Percentiles rank a stretch among this genome's conserved stretches.
Conservation (phyloP, 1,284 basidiomycete species). For the Hymenochaete sp. region DNA sequence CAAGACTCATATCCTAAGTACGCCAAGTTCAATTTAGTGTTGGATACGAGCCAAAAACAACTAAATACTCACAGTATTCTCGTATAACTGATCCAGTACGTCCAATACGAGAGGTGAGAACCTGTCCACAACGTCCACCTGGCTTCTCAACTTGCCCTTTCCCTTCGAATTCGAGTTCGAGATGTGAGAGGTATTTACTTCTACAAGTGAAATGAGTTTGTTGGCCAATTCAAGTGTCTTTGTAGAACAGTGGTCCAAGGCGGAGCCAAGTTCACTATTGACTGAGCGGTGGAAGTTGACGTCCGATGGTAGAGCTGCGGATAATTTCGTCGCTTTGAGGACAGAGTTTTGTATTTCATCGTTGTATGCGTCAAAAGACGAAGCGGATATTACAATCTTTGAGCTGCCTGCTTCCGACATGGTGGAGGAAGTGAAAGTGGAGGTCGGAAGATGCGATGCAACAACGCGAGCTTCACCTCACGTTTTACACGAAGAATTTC, state of each 20-base stretch:
- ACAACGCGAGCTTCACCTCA: neutral
- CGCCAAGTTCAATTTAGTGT: conserved; percentile 5
- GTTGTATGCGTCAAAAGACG: conserved; percentile 36
- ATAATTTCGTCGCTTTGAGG: conserved; percentile 50
- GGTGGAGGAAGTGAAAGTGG: neutral
- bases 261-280: conserved; percentile 58
- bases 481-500: neutral
- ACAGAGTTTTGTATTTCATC: conserved; percentile 46
- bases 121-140: conserved; percentile 77
- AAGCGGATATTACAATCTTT: conserved; percentile 12
- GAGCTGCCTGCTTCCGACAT: conserved; percentile 17
- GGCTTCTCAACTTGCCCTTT: conserved; percentile 44
- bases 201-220: conserved; percentile 47
- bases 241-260: conserved; percentile 55
- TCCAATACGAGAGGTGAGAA: conserved; percentile 77
- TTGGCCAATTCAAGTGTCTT: conserved; percentile 58
- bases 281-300: conserved; percentile 81
- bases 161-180: conserved; percentile 35
- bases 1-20: conserved; percentile 68
- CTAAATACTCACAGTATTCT: conserved; percentile 60
- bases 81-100: conserved; percentile 76
- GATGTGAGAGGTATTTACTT: conserved; percentile 30
- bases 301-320: conserved; percentile 56
- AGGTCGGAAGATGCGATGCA: too few species aligned
- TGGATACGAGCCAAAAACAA: neutral